A percentile compares a stretch with the other conserved stretches of the same genome.
These are phyloP conservation scores for Suillus decipiens DNA, from an alignment of 768 basidiomycete species.

Conservation along the genomic window DNA sequence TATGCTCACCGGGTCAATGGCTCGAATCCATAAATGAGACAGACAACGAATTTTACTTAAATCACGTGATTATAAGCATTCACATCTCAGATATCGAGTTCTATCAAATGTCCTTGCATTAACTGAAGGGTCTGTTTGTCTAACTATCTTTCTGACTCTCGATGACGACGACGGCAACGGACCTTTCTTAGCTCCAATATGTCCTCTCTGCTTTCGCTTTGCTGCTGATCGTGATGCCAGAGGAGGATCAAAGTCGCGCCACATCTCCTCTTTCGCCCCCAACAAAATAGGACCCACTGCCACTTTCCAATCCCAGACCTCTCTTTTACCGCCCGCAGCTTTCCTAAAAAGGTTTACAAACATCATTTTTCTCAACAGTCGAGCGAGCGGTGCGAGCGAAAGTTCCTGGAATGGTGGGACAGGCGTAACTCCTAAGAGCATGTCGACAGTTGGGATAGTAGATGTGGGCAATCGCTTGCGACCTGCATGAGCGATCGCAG, in stretches of 20 bases:
- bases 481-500: not conserved
- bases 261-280: slow-evolving; percentile 23
- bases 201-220: not conserved
- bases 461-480: not conserved
- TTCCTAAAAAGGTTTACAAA: slow-evolving; percentile 26
- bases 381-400: slow-evolving; percentile 24
- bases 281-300: slow-evolving; percentile 17
- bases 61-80: slow-evolving; percentile 1
- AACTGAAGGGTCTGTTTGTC: not conserved
- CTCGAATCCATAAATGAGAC: too few relatives aligned
- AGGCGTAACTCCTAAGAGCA: slow-evolving; percentile 19
- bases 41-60: not conserved
- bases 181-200: not conserved
- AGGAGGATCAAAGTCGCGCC: slow-evolving; percentile 9
- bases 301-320: slow-evolving; percentile 29
- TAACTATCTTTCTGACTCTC: slow-evolving; percentile 22
- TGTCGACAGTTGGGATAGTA: slow-evolving; percentile 17
- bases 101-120: too few relatives aligned
- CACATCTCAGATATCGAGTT: too few relatives aligned
- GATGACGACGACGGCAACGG: slow-evolving; percentile 24
- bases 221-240: not conserved
- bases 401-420: slow-evolving; percentile 9
- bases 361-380: slow-evolving; percentile 24
- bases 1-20: not conserved
- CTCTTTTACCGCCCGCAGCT: slow-evolving; percentile 13